Evolutionary conservation across 1,284 basidiomycete genomes (phyloP), one percentile per base, ranked within the genome.

Genomic region (Ustilago shanxiensis): DNA sequence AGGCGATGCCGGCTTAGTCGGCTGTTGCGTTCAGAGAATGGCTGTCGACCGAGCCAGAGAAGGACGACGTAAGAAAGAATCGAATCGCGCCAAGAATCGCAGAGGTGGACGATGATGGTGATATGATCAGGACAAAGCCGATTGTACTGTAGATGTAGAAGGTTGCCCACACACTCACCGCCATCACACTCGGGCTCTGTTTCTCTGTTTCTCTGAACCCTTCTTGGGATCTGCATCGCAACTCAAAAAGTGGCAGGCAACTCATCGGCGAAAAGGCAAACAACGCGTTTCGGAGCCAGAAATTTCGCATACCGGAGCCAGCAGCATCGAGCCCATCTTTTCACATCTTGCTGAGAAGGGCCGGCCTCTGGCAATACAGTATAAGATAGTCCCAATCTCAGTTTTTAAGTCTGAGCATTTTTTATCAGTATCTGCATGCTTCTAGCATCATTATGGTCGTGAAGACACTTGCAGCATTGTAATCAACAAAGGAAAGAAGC

Each of bases 241-340:
- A 44, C 41, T 44, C 41, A 44, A 44, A 44, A 44, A 16, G 16
- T 9, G 20, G 41, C 41, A 20, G 41, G 41, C 41, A 4, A 44
- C 5, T 44, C 20, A 20, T 20, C n/a, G 41, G 41, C n/a, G 41
- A 44, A 6, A 20, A 44, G 5, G 31, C n/a, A 18, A 44, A n/a
- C n/a, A 44, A 44, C 41, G 41, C 41, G 41, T 44, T 44, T 44
- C 41, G n/a, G n/a, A 44, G 37, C 37, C 37, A 39, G 37, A 39
- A 39, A 39, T 16, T 6, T 39, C 14, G 1, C 37, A 39, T 16
- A 39, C 14, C 37, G 18, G n/a, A 39, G 37, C 37, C 20, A 20
- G n/a, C 41, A 44, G 31, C 31, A 33, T 33, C 31, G 31, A 33
- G 11, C n/a, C n/a, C n/a, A n/a, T 39, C 37, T 6, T 39, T 39